A percentile compares a stretch with the other conserved stretches of the same genome.
Evolutionary conservation across 176 grass and related monocot species (phyloP).

Genomic region (Echinochloa phyllopogon): DNA sequence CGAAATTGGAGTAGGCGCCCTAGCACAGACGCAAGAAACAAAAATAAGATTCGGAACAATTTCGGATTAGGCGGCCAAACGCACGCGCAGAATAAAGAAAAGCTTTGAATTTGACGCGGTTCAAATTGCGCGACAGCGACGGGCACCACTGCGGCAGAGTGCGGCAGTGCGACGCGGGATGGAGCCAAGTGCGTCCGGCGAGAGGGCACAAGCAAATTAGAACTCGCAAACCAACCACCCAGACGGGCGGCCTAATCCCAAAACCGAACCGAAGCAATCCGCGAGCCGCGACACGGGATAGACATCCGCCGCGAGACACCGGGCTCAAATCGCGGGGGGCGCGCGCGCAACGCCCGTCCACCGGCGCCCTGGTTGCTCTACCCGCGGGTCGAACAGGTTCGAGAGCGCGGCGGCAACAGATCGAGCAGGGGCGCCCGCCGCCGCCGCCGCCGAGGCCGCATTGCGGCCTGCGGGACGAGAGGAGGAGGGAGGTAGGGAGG

Average conservation of each 20-base stretch:
- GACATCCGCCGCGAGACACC: background rate
- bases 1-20: conserved; percentile 46
- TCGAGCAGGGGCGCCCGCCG: background rate
- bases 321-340: background rate
- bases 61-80: conserved; percentile 57
- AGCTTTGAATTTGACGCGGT: conserved; percentile 29
- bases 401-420: conserved; percentile 9
- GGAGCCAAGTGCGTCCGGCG: conserved; percentile 37
- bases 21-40: background rate
- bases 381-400: background rate
- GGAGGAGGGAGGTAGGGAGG: background rate
- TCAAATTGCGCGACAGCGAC: conserved; percentile 38
- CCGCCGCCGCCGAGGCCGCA: background rate
- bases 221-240: background rate
- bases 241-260: background rate
- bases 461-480: background rate
- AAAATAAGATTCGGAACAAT: conserved; percentile 8
- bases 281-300: background rate
- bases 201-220: conserved; percentile 31
- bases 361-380: background rate
- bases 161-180: background rate
- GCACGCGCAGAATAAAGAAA: background rate
- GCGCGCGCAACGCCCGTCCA: background rate
- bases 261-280: background rate
- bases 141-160: background rate